Base-by-base conservation (phyloP, 2,329 filamentous ascomycete species). In the Pezicula radicicola region DNA sequence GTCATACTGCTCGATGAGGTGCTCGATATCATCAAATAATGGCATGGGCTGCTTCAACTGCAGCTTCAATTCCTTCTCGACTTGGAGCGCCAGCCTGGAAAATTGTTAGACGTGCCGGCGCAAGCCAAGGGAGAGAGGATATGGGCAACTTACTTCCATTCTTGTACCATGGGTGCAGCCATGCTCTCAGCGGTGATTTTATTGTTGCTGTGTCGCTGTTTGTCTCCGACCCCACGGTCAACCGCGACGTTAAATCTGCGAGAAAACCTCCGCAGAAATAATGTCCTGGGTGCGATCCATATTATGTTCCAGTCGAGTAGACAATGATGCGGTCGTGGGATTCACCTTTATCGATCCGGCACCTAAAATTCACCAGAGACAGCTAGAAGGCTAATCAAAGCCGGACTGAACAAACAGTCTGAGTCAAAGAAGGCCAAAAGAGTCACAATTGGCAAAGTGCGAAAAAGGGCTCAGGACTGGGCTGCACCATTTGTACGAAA, bases 161-260 rank as follows among this genome's bases (percentile, higher is more conserved):
- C 72, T 68, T 77, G 70, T 66, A 76, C 68, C 57, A 70, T 75
- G 45, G 52, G 46, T 16, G 57, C 51, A 51, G 59, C 60, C 64
- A 65, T 65, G 30, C 9, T 33, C 30, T 13, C 25, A 25, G 25
- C 1, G 25, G 30, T 33, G 12, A 33, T 10, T 10, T 33, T 51
- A 43, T 52, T 43, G 9, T 50, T 39, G 16, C 53, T 47, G 18
- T 52, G 41, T 56, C 33, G 42, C 37, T 47, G 33, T 50, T 50
- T 51, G 30, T 13, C 49, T 52, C 49, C 37, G 70, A 75, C 72
- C 72, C 75, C 73, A 75, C 75, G 74, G 75, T 75, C 73, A 69
- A 71, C 70, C 68, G 72, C 68, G 69, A 73, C 73, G 78, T 81
- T 80, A 84, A 71, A 80, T 79, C 68, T 74, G 73, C 72, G 75